Conservation (phyloP, 805 yeast species). For the Sugiyamaella floridensis region DNA sequence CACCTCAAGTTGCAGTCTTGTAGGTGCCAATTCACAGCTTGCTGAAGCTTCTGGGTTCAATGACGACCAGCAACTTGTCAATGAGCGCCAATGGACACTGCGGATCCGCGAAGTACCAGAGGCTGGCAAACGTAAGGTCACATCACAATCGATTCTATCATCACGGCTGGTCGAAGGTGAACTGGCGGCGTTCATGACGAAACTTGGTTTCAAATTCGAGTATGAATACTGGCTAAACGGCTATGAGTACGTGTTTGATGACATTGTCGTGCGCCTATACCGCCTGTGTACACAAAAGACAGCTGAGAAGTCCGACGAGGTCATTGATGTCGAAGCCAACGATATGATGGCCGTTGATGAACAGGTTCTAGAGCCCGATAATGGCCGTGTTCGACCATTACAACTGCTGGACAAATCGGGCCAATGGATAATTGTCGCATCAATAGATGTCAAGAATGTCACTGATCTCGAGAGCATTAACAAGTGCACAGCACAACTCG, state of each 20-base stretch:
- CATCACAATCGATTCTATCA: constrained; percentile 62
- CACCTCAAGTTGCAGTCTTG: constrained; percentile 9
- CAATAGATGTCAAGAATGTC: constrained; percentile 60
- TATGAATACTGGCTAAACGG: constrained; percentile 60
- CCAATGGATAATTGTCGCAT: constrained; percentile 45
- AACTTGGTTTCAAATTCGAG: constrained; percentile 64
- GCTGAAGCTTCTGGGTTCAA: constrained; percentile 5
- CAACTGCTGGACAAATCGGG: constrained; percentile 26
- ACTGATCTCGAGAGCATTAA: constrained; percentile 71
- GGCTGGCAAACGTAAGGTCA: constrained; percentile 40
- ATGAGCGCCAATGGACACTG: constrained; percentile 23
- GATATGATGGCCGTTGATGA: constrained; percentile 2
- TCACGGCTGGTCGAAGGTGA: constrained; percentile 32
- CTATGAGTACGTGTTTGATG: constrained; percentile 51
- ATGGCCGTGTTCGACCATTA: constrained; percentile 1
- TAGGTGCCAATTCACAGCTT: background rate
- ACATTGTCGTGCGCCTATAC: constrained; percentile 50
- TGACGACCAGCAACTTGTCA: constrained; percentile 7
- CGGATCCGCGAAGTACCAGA: constrained; percentile 33
- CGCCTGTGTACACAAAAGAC: constrained; percentile 30
- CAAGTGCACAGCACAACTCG: constrained; percentile 56
- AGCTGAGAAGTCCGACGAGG: constrained; percentile 28
- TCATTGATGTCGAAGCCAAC: constrained; percentile 3
- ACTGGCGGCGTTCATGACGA: constrained; percentile 41
- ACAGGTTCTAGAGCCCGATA: background rate